phyloP scores from a whole-genome alignment of 2,329 filamentous ascomycete species.

The Monosporascus ibericus region DNA sequence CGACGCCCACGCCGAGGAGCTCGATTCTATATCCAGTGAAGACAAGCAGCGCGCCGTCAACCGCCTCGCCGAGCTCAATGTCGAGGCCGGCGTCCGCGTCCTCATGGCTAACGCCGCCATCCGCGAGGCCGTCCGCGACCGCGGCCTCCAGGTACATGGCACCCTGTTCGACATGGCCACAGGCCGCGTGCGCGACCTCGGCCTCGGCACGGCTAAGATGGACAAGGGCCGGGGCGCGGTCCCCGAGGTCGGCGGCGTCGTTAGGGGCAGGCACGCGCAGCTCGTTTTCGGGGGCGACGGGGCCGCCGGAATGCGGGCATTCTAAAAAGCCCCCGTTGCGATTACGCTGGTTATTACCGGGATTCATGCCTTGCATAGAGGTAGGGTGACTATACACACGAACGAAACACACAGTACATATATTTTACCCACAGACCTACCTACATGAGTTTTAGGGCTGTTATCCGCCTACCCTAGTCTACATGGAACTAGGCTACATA shows the following conservation, averaged over 20 bases:
- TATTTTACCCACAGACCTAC: too few relatives aligned
- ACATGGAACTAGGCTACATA: too few relatives aligned
- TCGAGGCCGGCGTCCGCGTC: slow-evolving; percentile 60
- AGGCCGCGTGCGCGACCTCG: slow-evolving; percentile 44
- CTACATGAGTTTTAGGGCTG: too few relatives aligned
- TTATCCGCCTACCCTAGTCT: too few relatives aligned
- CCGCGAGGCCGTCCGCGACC: slow-evolving; percentile 62
- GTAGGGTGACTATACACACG: too few relatives aligned
- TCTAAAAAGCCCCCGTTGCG: slow-evolving; percentile 4
- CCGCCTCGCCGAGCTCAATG: slow-evolving; percentile 71
- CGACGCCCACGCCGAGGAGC: slow-evolving; percentile 44
- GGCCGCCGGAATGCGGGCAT: slow-evolving; percentile 17
- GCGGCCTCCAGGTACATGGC: slow-evolving; percentile 71
- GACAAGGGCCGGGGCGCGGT: slow-evolving; percentile 8
- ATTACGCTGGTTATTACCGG: too few relatives aligned
- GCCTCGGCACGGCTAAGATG: slow-evolving; percentile 31
- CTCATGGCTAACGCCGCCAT: slow-evolving; percentile 65
- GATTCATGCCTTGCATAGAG: too few relatives aligned
- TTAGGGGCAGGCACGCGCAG: slow-evolving; percentile 43
- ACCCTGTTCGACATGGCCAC: slow-evolving; percentile 60
- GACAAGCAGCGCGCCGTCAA: slow-evolving; percentile 43
- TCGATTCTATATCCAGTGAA: slow-evolving; percentile 45
- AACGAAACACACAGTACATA: too few relatives aligned
- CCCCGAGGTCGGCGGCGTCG: slow-evolving; percentile 25
- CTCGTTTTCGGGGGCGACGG: slow-evolving; percentile 40